phyloP scores from a whole-genome alignment of 108 stramenopile species.

The Stephanodiscus triporus region DNA sequence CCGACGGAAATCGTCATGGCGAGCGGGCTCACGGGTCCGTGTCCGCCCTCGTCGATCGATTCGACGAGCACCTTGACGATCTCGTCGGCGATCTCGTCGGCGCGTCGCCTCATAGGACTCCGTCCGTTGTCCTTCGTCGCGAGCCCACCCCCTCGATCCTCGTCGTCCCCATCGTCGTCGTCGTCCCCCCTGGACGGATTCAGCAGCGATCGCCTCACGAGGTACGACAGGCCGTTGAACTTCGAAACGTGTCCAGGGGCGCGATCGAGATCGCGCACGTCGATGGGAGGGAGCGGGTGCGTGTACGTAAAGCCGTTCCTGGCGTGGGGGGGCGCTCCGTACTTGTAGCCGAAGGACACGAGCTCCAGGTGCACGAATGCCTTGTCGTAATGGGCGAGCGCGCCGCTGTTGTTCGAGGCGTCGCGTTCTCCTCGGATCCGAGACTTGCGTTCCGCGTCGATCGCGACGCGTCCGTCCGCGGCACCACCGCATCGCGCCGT shows the following conservation, averaged over 20 bases:
- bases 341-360: conserved; percentile 74
- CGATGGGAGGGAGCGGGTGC: conserved; percentile 65
- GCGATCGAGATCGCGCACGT: conserved; percentile 62
- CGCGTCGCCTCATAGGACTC: conserved; percentile 42
- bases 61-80: conserved; percentile 52
- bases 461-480: background rate
- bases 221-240: conserved; percentile 70
- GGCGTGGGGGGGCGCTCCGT: conserved; percentile 68
- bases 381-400: conserved; percentile 64
- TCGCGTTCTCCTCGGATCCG: background rate
- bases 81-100: conserved; percentile 56
- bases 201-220: conserved; percentile 67
- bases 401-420: conserved; percentile 26
- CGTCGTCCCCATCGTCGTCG: background rate
- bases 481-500: background rate
- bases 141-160: background rate
- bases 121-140: conserved; percentile 15
- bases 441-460: background rate
- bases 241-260: conserved; percentile 62
- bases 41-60: conserved; percentile 69
- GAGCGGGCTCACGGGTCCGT: conserved; percentile 74
- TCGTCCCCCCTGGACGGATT: conserved; percentile 17
- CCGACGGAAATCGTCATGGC: conserved; percentile 77
- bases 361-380: conserved; percentile 81
- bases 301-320: conserved; percentile 61